Base-by-base conservation (phyloP, 2,329 filamentous ascomycete species). In the Scytalidium sp. region DNA sequence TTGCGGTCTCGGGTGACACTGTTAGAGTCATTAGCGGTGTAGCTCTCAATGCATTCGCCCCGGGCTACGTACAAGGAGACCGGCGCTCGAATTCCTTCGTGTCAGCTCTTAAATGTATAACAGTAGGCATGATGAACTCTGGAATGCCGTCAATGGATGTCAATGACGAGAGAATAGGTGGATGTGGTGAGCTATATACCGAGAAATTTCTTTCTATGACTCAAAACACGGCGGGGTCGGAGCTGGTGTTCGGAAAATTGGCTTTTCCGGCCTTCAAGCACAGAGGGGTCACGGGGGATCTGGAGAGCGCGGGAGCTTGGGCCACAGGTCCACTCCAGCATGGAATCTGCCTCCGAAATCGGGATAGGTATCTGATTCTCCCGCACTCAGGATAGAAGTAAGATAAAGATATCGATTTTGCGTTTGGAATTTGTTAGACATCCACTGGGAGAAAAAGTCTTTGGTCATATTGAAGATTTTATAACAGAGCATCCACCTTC, bases 31-130 rank as follows among this genome's bases (percentile, higher is more conserved):
- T 69, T 10, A 70, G 64, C 46, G 67, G 54, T 11, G 47, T 64
- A 52, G 43, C 25, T 7, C 13, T 8, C 13, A 29, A 29, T 29
- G 74, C 71, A 51, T 72, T 79, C 53, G 77, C 67, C 45, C n/a
- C n/a, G n/a, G n/a, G 75, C 72, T 51, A 29, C 25, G 13, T 29
- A 29, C 25, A 29, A 8, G 25, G 25, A 29, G 77, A 78, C 51
- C 78, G 75, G 62, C 76, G 76, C 69, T 81, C 78, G 51, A 76
- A 72, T 50, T 75, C 75, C 76, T 82, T 83, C 60, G 76, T 78
- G 68, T 83, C 80, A 53, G 80, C 75, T 53, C 80, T 76, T 53
- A 82, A 71, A 64, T 78, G 81, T 58, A 81, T 41, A 13, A 29
- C 25, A 29, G 25, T 29, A 29, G 25, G 13, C 25, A 29, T 29